Evolutionary conservation across 306 rosid species (phyloP).

Genomic region (Begonia peltatifolia): DNA sequence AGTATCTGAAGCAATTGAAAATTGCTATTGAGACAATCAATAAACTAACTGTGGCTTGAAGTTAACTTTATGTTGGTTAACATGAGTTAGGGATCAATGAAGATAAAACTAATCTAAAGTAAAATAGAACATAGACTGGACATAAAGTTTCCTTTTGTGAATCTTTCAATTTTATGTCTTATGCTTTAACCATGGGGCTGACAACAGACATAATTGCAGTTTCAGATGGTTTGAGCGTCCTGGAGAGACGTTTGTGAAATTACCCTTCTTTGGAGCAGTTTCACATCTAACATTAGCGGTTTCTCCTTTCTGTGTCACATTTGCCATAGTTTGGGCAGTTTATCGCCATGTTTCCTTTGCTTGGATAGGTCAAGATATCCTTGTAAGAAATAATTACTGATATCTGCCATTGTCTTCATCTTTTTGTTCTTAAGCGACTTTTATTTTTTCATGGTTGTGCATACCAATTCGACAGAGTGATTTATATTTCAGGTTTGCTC

Average conservation of each 20-base stretch:
- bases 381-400: slow-evolving; percentile 42
- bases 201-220: slow-evolving; percentile 36
- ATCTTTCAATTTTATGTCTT: neutral
- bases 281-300: slow-evolving; percentile 80
- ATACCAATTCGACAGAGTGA: no score
- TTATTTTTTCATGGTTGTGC: neutral
- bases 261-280: slow-evolving; percentile 83
- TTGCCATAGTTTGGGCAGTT: slow-evolving; percentile 85
- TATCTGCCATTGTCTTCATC: neutral
- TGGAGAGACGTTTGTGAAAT: slow-evolving; percentile 59
- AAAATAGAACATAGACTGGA: neutral
- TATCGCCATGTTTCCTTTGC: slow-evolving; percentile 43
- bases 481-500: no score
- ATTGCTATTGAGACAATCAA: no score
- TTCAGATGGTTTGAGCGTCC: slow-evolving; percentile 84
- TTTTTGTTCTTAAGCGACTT: neutral
- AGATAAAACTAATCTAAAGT: no score
- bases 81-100: no score
- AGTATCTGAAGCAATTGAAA: no score
- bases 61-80: no score
- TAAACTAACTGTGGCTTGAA: no score
- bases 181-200: slow-evolving; percentile 17
- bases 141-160: neutral
- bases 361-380: slow-evolving; percentile 98
- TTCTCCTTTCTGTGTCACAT: slow-evolving; percentile 77